Evolutionary conservation across 2,329 filamentous ascomycete species (phyloP).

Genomic region (Fusarium piperis): DNA sequence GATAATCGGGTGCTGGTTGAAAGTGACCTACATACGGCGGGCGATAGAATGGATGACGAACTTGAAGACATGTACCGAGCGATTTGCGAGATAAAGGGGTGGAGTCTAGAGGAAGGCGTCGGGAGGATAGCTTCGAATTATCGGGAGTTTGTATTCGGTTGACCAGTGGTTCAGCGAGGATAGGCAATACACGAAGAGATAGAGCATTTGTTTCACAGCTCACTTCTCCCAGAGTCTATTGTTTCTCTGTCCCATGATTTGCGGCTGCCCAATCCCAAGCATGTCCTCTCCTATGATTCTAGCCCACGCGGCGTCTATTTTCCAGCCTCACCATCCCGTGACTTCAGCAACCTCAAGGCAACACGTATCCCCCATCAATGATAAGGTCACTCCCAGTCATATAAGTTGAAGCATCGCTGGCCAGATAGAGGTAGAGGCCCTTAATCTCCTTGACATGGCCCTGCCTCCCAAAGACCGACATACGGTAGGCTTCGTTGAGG

Average conservation of each 20-base stretch:
- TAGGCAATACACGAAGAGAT: no score
- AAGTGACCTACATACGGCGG: conserved; percentile 86
- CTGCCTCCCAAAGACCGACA: conserved; percentile 64
- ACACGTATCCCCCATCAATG: conserved; percentile 13
- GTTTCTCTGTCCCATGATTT: background rate
- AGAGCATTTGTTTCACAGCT: background rate
- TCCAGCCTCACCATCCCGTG: background rate
- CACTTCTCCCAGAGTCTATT: background rate
- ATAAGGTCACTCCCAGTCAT: conserved; percentile 14
- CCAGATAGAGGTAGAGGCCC: conserved; percentile 64
- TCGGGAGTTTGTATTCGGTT: conserved; percentile 75
- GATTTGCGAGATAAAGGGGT: conserved; percentile 79
- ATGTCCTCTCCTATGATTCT: background rate
- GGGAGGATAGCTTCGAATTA: conserved; percentile 76
- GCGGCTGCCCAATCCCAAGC: background rate
- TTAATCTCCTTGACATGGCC: conserved; percentile 73
- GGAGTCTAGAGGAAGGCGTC: conserved; percentile 76
- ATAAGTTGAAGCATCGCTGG: conserved; percentile 52
- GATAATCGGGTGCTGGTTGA: conserved; percentile 82
- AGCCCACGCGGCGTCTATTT: background rate
- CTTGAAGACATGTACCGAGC: conserved; percentile 76
- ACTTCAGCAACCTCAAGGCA: background rate
- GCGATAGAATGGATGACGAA: conserved; percentile 77
- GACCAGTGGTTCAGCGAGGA: background rate
- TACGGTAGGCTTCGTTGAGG: conserved; percentile 57